These are phyloP conservation scores for Torulaspora delbrueckii DNA, from an alignment of 805 yeast species.

Conservation along the genomic window DNA sequence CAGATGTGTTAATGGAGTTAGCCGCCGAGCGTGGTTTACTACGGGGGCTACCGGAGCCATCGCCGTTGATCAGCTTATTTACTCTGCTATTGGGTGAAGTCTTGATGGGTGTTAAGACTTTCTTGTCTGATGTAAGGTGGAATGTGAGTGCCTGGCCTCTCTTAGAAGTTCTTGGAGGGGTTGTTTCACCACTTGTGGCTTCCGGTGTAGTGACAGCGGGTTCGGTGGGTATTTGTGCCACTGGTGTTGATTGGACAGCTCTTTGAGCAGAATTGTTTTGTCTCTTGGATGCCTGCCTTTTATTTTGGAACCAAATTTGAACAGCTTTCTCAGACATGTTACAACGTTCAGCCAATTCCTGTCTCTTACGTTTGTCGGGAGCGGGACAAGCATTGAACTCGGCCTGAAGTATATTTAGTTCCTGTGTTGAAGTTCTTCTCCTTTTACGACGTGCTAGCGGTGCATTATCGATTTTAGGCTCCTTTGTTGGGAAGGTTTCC, in stretches of 20 bases:
- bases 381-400: conserved; percentile 76
- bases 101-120: conserved; percentile 29
- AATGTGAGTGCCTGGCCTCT: conserved; percentile 36
- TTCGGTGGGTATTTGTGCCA: conserved; percentile 1
- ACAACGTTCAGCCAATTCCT: conserved; percentile 72
- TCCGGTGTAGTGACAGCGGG: background rate
- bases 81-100: conserved; percentile 34
- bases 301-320: conserved; percentile 98
- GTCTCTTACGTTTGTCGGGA: conserved; percentile 72
- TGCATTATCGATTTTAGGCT: conserved; percentile 84
- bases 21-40: conserved; percentile 9
- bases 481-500: conserved; percentile 76
- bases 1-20: conserved; percentile 12
- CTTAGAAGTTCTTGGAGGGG: conserved; percentile 18
- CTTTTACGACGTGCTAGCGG: conserved; percentile 90
- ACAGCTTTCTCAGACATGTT: conserved; percentile 97
- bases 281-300: conserved; percentile 75
- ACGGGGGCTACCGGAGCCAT: conserved; percentile 8
- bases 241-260: conserved; percentile 7
- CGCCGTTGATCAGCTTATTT: conserved; percentile 31
- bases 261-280: conserved; percentile 30
- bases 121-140: conserved; percentile 30
- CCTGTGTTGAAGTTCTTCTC: conserved; percentile 89
- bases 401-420: conserved; percentile 70
- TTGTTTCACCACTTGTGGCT: conserved; percentile 8